These are phyloP conservation scores for Mycena galericulata DNA, from an alignment of 768 basidiomycete species.

Conservation along the genomic window DNA sequence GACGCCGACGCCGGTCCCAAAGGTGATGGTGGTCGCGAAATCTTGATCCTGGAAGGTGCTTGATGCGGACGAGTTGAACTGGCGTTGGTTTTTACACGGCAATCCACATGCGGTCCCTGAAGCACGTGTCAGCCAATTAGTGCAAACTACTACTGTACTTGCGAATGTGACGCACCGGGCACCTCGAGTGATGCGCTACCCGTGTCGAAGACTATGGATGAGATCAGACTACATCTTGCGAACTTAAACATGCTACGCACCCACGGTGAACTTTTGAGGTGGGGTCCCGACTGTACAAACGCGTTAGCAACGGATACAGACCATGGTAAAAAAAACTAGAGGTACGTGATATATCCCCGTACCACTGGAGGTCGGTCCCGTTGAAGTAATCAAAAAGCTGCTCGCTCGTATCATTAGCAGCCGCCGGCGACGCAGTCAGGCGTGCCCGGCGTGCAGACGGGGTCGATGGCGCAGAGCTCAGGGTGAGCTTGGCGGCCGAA, in stretches of 20 bases:
- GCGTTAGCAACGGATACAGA: neutral
- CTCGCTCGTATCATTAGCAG: too few species aligned
- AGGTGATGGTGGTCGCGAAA: neutral
- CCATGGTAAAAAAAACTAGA: constrained; percentile 20
- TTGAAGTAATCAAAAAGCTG: too few species aligned
- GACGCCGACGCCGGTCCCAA: constrained; percentile 39
- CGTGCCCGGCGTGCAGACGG: too few species aligned
- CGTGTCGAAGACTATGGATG: constrained; percentile 10
- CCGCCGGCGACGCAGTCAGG: too few species aligned
- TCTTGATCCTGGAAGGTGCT: constrained; percentile 21
- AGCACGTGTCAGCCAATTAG: neutral
- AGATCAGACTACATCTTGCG: neutral
- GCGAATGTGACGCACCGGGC: neutral
- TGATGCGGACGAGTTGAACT: constrained; percentile 22
- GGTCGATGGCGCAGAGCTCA: too few species aligned
- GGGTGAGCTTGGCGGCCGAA: too few species aligned
- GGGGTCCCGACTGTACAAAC: constrained; percentile 36
- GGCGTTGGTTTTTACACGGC: constrained; percentile 25
- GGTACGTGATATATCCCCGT: too few species aligned
- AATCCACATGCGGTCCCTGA: constrained; percentile 20
- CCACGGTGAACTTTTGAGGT: constrained; percentile 35
- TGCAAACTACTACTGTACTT: neutral
- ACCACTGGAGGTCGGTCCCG: too few species aligned
- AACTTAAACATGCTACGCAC: constrained; percentile 10
- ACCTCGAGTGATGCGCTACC: constrained; percentile 1